phyloP scores from a whole-genome alignment of 176 grass and related monocot species.

The Oryza australiensis region DNA sequence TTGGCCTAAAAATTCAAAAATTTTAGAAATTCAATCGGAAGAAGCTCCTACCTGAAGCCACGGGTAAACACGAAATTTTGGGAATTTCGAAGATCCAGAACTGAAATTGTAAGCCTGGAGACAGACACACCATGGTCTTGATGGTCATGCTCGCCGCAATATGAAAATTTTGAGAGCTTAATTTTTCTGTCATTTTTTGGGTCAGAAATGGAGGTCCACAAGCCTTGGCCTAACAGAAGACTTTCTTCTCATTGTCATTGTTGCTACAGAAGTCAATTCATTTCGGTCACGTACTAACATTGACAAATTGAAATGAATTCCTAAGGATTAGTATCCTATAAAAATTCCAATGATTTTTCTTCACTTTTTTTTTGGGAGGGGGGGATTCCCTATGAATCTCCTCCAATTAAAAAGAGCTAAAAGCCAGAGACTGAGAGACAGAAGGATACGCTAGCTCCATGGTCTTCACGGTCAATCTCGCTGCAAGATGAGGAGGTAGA shows the following conservation, averaged over 20 bases:
- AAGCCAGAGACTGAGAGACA: too few species aligned
- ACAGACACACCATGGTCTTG: not conserved
- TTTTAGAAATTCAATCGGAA: too few species aligned
- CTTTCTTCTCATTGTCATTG: not conserved
- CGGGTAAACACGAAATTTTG: too few species aligned
- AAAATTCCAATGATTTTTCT: too few species aligned
- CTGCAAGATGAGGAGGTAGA: not conserved
- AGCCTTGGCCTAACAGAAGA: not conserved
- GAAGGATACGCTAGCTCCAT: not conserved
- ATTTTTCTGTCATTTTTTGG: not conserved
- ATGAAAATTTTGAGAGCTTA: not conserved
- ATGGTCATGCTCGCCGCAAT: not conserved
- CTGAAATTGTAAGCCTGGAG: too few species aligned
- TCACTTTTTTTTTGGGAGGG: too few species aligned
- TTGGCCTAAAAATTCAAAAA: too few species aligned
- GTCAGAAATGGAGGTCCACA: not conserved
- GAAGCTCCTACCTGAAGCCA: too few species aligned
- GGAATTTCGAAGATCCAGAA: too few species aligned
- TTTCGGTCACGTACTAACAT: not conserved
- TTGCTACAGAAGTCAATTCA: too few species aligned
- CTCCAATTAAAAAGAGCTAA: too few species aligned
- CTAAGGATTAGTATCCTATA: not conserved
- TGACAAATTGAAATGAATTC: not conserved
- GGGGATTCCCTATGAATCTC: too few species aligned
- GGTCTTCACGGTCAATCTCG: not conserved